Evolutionary conservation across 352 stramenopile species (phyloP).

Genomic region (Pythium plurisporium): DNA sequence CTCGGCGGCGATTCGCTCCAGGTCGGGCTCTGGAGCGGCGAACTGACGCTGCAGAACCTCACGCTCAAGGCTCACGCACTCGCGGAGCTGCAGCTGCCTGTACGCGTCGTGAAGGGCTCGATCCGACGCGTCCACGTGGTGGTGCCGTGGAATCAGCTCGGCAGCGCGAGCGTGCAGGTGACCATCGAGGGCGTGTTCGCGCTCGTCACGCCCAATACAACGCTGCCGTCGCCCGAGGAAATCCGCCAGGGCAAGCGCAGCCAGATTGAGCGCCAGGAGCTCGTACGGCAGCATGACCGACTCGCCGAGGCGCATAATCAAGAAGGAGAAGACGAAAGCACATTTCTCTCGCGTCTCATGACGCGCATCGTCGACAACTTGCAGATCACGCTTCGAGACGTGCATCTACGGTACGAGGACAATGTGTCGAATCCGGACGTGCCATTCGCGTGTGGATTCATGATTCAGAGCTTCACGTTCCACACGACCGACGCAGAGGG

Average conservation of each 20-base stretch:
- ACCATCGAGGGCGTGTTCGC: slow-evolving; percentile 67
- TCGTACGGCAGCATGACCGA: slow-evolving; percentile 63
- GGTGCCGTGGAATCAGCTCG: slow-evolving; percentile 85
- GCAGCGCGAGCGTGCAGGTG: slow-evolving; percentile 72
- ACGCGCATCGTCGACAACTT: slow-evolving; percentile 77
- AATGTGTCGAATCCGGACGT: slow-evolving; percentile 47
- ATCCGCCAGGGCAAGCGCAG: slow-evolving; percentile 53
- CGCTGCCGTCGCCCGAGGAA: slow-evolving; percentile 44
- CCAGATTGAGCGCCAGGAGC: slow-evolving; percentile 58
- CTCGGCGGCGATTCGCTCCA: slow-evolving; percentile 76
- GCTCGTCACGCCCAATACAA: slow-evolving; percentile 61
- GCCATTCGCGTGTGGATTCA: slow-evolving; percentile 69
- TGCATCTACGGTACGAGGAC: slow-evolving; percentile 82
- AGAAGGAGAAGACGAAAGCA: slow-evolving; percentile 60
- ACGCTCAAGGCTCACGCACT: slow-evolving; percentile 73
- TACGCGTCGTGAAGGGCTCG: slow-evolving; percentile 53
- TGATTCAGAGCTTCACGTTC: slow-evolving; percentile 62
- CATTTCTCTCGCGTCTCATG: slow-evolving; percentile 73
- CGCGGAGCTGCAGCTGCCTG: slow-evolving; percentile 67
- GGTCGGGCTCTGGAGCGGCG: slow-evolving; percentile 80
- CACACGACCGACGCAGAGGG: slow-evolving; percentile 72
- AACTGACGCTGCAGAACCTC: slow-evolving; percentile 69
- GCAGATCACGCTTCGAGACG: slow-evolving; percentile 62
- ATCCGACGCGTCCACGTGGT: slow-evolving; percentile 65
- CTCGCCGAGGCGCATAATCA: slow-evolving; percentile 42